Base-by-base conservation (phyloP, 2,329 filamentous ascomycete species). In the Ophiobolus disseminans region DNA sequence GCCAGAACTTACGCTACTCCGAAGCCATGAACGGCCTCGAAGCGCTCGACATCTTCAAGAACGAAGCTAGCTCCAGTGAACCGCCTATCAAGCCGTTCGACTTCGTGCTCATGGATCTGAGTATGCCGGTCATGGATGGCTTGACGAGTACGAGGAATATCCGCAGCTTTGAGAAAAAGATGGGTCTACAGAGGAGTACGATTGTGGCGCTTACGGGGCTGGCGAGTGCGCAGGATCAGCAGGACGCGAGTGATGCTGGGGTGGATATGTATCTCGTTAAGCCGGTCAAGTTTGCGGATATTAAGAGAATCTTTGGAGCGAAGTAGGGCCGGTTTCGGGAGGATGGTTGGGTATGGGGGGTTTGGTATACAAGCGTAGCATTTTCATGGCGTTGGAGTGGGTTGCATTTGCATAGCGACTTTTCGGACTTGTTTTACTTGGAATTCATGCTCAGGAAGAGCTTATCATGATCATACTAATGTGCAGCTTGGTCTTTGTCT, bases 261-360 rank as follows among this genome's bases (percentile, higher is more conserved):
- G 69, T 73, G 1, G 66, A 74, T 46, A 65, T 69, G 57, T 75
- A 72, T 50, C 62, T 68, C 21, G 67, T 72, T 6, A 75, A 75
- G 57, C 73, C 73, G 3, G 63, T 74, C 34, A 70, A 69, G 40
- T 66, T 75, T 53, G 64, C 61, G 25, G 67, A 69, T 56, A 60
- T 69, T 4, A 68, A 56, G 50, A 51, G 62, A 30, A 45, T 69
- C 7, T 65, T 69, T 48, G 63, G 62, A 0, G 47, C 44, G 7
- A 45, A 43, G 32, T 50, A 49, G 30, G n/a, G n/a, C n/a, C n/a
- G n/a, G n/a, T n/a, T n/a, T n/a, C n/a, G 23, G 16, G 13, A 14
- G 21, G 13, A 31, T n/a, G 28, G 28, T 14, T 7, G 8, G 28
- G 7, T 31, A 31, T 10, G 28, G 6, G 28, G 13, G 13, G 8